phyloP scores from a whole-genome alignment of 176 grass and related monocot genomes.

The Pontederia paniculata region DNA sequence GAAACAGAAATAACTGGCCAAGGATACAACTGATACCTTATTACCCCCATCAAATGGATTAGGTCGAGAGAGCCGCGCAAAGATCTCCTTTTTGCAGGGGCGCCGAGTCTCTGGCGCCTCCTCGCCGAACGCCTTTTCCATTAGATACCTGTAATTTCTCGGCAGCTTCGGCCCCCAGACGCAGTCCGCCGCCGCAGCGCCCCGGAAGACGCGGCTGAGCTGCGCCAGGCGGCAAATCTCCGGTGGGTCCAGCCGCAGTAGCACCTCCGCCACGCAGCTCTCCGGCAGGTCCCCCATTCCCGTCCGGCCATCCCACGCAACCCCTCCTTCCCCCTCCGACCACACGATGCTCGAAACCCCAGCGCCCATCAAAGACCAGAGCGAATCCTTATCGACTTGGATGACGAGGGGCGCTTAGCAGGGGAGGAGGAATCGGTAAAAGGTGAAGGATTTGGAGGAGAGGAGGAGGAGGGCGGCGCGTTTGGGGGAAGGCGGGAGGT shows the following conservation, averaged over 20 bases:
- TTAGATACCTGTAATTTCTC: conserved; percentile 53
- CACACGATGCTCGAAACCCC: conserved; percentile 16
- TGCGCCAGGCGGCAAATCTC: conserved; percentile 73
- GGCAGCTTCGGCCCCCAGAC: conserved; percentile 91
- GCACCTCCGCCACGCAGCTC: conserved; percentile 80
- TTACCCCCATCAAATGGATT: conserved; percentile 54
- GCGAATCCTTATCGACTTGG: not conserved
- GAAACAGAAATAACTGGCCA: not conserved
- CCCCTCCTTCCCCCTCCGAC: conserved; percentile 5
- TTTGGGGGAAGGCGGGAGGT: conserved; percentile 13
- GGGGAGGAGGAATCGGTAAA: conserved; percentile 24
- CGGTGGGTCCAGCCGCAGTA: conserved; percentile 59
- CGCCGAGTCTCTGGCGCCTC: conserved; percentile 6
- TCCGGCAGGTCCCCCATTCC: conserved; percentile 67
- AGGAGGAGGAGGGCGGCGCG: conserved; percentile 43
- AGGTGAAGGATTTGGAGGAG: conserved; percentile 76
- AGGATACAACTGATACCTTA: conserved; percentile 33
- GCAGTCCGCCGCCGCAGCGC: conserved; percentile 57
- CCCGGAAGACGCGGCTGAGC: conserved; percentile 59
- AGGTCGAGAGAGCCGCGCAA: conserved; percentile 52
- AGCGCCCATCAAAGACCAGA: conserved; percentile 37
- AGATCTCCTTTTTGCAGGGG: conserved; percentile 72
- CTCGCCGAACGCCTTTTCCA: conserved; percentile 27
- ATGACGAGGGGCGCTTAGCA: not conserved
- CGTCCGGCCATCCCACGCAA: conserved; percentile 12